Evolutionary conservation across 257 asterid species (phyloP).

Genomic region (Euphrasia confusa): DNA sequence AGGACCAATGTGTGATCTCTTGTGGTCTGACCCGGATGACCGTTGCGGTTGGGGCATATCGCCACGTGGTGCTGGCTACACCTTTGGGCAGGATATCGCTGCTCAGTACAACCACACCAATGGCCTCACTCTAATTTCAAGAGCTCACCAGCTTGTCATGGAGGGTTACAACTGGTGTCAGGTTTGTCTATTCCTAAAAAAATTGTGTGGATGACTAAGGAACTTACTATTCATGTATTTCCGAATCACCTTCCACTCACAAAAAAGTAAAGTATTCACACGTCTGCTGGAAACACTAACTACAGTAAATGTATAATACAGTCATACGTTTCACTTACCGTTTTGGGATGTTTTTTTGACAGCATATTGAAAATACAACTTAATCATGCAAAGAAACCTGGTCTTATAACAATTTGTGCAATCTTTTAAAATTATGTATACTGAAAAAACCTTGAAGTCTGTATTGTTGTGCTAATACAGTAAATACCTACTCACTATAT

Average conservation of each 20-base stretch:
- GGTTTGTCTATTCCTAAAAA: constrained; percentile 41
- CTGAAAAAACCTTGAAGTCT: too few species aligned
- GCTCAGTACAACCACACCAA: constrained; percentile 94
- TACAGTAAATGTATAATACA: too few species aligned
- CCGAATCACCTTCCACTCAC: background rate
- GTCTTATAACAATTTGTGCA: too few species aligned
- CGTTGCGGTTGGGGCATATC: constrained; percentile 99
- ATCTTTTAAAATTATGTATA: too few species aligned
- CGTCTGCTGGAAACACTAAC: too few species aligned
- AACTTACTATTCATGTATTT: background rate
- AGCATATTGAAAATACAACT: too few species aligned
- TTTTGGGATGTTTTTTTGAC: too few species aligned
- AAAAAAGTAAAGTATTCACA: too few species aligned
- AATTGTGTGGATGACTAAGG: background rate
- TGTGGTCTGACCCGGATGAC: constrained; percentile 98
- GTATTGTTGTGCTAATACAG: too few species aligned
- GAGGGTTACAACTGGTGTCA: constrained; percentile 99
- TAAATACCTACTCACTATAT: background rate
- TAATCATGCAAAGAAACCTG: too few species aligned
- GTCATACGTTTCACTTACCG: too few species aligned
- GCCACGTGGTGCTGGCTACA: constrained; percentile 97
- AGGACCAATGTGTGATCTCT: constrained; percentile 98
- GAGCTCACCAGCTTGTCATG: constrained; percentile 99
- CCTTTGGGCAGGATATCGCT: constrained; percentile 98
- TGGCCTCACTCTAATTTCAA: constrained; percentile 88